Percentiles rank a stretch among this genome's conserved stretches.
Conservation (phyloP, 768 basidiomycete species). For the Termitomyces sp. region DNA sequence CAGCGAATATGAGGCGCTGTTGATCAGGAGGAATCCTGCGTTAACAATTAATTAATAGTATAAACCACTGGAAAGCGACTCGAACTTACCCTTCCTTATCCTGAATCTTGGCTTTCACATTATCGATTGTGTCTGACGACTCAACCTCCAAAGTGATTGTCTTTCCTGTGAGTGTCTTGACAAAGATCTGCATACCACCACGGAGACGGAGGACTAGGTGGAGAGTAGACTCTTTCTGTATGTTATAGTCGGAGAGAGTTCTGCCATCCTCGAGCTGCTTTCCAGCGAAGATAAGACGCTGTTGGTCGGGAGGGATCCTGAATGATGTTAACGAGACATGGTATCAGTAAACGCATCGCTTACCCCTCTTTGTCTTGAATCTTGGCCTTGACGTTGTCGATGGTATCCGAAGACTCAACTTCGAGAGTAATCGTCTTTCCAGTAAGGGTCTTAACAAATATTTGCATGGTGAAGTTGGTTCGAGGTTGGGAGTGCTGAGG, state of each 20-base stretch:
- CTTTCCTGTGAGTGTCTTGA: slow-evolving; percentile 87
- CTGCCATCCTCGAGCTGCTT: slow-evolving; percentile 85
- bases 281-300: slow-evolving; percentile 76
- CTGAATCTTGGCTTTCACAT: slow-evolving; percentile 80
- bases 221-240: slow-evolving; percentile 59
- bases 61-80: background rate
- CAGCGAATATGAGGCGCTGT: slow-evolving; percentile 94
- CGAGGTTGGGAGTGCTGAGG: background rate
- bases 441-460: slow-evolving; percentile 52
- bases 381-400: slow-evolving; percentile 73
- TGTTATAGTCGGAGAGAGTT: slow-evolving; percentile 65
- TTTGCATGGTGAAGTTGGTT: slow-evolving; percentile 30
- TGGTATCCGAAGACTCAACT: slow-evolving; percentile 67
- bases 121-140: slow-evolving; percentile 72
- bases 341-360: slow-evolving; percentile 1
- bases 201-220: slow-evolving; percentile 47
- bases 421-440: slow-evolving; percentile 78
- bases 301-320: slow-evolving; percentile 74
- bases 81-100: slow-evolving; percentile 66
- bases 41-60: background rate
- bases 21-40: slow-evolving; percentile 77
- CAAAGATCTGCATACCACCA: slow-evolving; percentile 76
- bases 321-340: slow-evolving; percentile 5
- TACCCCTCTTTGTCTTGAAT: slow-evolving; percentile 88
- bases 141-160: slow-evolving; percentile 88